A percentile compares a stretch with the other conserved stretches of the same genome.
Evolutionary conservation across 1,284 basidiomycete species (phyloP).

Genomic region (Heterobasidion occidentale): DNA sequence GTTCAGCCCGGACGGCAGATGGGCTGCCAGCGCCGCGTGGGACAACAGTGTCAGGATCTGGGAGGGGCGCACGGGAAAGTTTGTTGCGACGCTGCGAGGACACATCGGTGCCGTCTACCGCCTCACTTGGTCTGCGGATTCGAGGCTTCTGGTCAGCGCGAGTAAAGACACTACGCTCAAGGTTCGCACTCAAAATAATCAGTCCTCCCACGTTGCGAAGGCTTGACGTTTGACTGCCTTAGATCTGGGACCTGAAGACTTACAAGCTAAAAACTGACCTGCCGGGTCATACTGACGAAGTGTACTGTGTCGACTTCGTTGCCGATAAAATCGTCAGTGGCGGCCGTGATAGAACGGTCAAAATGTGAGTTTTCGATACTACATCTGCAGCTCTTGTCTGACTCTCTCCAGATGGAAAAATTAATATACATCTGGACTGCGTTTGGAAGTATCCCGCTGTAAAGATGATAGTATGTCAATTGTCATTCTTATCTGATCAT

Average conservation of each 20-base stretch:
- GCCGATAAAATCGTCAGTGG: conserved; percentile 98
- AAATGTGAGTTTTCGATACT: conserved; percentile 47
- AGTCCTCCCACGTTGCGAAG: not conserved
- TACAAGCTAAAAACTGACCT: conserved; percentile 92
- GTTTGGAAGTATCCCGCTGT: not conserved
- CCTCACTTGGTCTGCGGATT: conserved; percentile 93
- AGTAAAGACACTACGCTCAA: conserved; percentile 96
- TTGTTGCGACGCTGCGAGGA: conserved; percentile 84
- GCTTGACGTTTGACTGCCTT: not conserved
- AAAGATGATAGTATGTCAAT: no score
- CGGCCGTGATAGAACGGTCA: conserved; percentile 67
- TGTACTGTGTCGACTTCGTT: conserved; percentile 97
- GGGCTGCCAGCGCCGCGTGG: conserved; percentile 88
- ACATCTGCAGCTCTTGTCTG: not conserved
- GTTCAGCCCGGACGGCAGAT: conserved; percentile 91
- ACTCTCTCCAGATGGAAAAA: not conserved
- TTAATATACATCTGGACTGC: not conserved
- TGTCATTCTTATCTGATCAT: no score
- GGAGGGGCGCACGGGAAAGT: conserved; percentile 92
- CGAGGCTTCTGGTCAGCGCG: conserved; percentile 85
- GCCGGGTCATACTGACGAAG: conserved; percentile 95
- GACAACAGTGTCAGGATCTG: conserved; percentile 91
- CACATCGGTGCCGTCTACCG: conserved; percentile 95
- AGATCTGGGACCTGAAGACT: conserved; percentile 95
- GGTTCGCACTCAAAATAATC: conserved; percentile 33